Percentiles rank a stretch among this genome's conserved stretches.
These are phyloP conservation scores for Aquilaria sinensis DNA, from an alignment of 345 rosid species.

Conservation along the genomic window DNA sequence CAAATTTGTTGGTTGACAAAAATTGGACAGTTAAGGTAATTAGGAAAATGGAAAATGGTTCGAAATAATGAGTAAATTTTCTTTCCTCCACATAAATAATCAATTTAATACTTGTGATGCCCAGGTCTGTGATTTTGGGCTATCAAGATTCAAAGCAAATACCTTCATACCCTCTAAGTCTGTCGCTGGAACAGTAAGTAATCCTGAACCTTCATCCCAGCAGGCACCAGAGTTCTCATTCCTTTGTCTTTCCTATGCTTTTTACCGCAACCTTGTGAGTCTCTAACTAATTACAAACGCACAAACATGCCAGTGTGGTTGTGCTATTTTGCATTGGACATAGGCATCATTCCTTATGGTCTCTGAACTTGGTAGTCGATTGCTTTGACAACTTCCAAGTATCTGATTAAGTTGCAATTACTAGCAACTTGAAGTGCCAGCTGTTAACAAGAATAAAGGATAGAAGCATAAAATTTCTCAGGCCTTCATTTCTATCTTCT, in stretches of 20 bases:
- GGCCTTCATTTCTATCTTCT: not conserved
- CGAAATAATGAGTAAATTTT: not conserved
- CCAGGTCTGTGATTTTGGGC: conserved; percentile 94
- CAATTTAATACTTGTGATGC: conserved; percentile 1
- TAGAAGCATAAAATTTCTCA: too few relatives aligned
- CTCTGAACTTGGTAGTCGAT: too few relatives aligned
- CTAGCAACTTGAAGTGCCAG: too few relatives aligned
- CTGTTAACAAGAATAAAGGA: too few relatives aligned
- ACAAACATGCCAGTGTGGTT: not conserved
- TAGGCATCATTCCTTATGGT: too few relatives aligned
- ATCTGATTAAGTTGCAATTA: too few relatives aligned
- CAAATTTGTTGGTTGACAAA: conserved; percentile 91
- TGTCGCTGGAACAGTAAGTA: conserved; percentile 93
- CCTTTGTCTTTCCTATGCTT: too few relatives aligned
- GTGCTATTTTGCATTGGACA: too few relatives aligned
- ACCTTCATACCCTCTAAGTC: conserved; percentile 90
- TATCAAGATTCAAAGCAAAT: conserved; percentile 91
- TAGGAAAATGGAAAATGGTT: not conserved
- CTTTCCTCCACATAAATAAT: not conserved
- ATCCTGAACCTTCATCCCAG: conserved; percentile 6
- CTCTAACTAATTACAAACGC: too few relatives aligned
- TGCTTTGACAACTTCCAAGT: too few relatives aligned
- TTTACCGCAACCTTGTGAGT: too few relatives aligned
- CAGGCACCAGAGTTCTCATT: too few relatives aligned
- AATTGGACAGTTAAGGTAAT: conserved; percentile 94